phyloP scores from a whole-genome alignment of 1,284 basidiomycete species.

The Flammula alnicola region DNA sequence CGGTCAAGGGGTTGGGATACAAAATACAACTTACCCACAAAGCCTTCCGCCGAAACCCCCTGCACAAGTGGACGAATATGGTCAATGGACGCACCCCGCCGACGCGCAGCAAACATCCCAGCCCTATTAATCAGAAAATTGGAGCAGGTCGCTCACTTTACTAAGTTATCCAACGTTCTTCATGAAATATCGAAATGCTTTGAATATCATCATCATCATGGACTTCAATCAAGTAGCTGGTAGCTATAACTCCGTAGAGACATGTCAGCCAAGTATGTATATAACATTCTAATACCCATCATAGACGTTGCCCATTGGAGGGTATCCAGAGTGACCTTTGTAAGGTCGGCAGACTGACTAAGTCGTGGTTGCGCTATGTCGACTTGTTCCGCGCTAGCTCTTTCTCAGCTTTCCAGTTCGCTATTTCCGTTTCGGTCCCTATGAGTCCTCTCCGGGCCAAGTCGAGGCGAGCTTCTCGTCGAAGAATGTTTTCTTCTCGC shows the following conservation, averaged over 20 bases:
- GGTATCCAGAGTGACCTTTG: too few species aligned
- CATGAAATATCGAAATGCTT: constrained; percentile 1
- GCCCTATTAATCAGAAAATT: constrained; percentile 20
- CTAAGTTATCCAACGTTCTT: constrained; percentile 11
- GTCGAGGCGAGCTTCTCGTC: constrained; percentile 76
- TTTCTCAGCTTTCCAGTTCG: constrained; percentile 70
- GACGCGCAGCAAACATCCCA: constrained; percentile 20
- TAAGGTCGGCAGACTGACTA: too few species aligned
- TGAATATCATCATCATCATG: constrained; percentile 1
- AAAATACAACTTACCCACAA: constrained; percentile 39
- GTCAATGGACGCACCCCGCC: constrained; percentile 34
- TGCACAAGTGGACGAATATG: constrained; percentile 32
- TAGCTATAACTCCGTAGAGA: too few species aligned
- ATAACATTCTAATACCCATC: too few species aligned
- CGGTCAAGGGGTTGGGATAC: constrained; percentile 23
- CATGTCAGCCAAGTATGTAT: too few species aligned
- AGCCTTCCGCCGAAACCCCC: constrained; percentile 49
- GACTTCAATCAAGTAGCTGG: too few species aligned
- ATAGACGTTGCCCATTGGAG: too few species aligned
- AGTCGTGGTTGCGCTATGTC: not conserved
- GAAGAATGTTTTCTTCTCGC: constrained; percentile 67
- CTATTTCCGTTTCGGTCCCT: constrained; percentile 82
- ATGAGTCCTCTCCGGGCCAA: constrained; percentile 76
- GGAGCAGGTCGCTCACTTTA: not conserved
- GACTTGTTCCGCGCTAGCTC: constrained; percentile 20